These are phyloP conservation scores for Boletus coccyginus DNA, from an alignment of 768 basidiomycete species.

Conservation along the genomic window DNA sequence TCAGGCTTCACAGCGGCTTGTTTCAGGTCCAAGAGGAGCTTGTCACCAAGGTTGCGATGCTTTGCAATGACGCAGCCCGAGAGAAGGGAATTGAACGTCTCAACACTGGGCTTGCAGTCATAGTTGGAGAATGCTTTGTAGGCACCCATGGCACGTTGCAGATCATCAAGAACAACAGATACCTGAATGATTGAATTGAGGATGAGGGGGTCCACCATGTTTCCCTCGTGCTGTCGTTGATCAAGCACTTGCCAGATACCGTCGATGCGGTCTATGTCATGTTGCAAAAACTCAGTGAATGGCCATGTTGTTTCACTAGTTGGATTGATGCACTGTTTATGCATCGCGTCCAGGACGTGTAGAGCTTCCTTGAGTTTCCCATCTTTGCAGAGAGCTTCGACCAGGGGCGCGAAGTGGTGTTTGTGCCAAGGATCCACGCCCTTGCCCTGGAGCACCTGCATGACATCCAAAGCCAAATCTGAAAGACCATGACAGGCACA, in stretches of 20 bases:
- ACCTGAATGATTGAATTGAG: constrained; percentile 69
- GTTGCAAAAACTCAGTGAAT: constrained; percentile 47
- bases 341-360: constrained; percentile 57
- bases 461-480: constrained; percentile 62
- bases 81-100: constrained; percentile 70
- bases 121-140: constrained; percentile 64
- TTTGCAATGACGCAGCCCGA: constrained; percentile 56
- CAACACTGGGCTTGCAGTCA: constrained; percentile 51
- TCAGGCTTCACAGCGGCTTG: constrained; percentile 53
- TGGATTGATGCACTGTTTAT: constrained; percentile 48
- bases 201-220: constrained; percentile 52
- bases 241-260: constrained; percentile 62
- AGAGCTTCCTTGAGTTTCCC: constrained; percentile 63
- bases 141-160: constrained; percentile 75
- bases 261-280: constrained; percentile 55
- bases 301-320: constrained; percentile 50
- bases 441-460: constrained; percentile 51
- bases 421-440: constrained; percentile 54
- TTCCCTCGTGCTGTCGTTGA: constrained; percentile 51
- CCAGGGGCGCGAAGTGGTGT: constrained; percentile 72
- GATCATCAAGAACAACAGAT: constrained; percentile 55
- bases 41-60: constrained; percentile 67
- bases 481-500: constrained; percentile 73
- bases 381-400: constrained; percentile 68
- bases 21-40: constrained; percentile 66